Conservation (phyloP, 257 asterid genomes). For the Ocimum tenuiflorum region DNA sequence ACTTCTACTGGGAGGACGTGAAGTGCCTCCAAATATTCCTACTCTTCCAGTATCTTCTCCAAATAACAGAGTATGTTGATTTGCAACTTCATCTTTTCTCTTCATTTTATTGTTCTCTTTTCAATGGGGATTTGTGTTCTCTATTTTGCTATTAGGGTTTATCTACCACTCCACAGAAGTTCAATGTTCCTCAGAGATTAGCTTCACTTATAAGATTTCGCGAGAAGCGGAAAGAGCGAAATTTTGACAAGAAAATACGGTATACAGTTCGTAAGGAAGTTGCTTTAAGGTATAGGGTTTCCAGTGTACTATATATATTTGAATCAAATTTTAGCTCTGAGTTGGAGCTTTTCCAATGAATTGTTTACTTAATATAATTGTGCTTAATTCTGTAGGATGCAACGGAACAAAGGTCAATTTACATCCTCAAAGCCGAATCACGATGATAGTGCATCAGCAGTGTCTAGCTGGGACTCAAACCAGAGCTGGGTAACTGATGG, state of each 20-base stretch:
- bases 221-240: slow-evolving; percentile 70
- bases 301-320: background rate
- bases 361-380: background rate
- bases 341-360: background rate
- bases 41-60: slow-evolving; percentile 35
- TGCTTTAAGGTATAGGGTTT: slow-evolving; percentile 48
- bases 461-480: slow-evolving; percentile 56
- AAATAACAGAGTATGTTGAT: slow-evolving; percentile 40
- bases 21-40: slow-evolving; percentile 52
- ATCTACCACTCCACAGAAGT: slow-evolving; percentile 45
- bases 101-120: background rate
- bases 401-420: slow-evolving; percentile 72
- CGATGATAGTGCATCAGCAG: slow-evolving; percentile 60
- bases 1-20: slow-evolving; percentile 69
- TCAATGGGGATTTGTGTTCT: slow-evolving; percentile 2
- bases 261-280: slow-evolving; percentile 79
- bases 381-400: slow-evolving; percentile 44
- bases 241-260: slow-evolving; percentile 72
- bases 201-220: slow-evolving; percentile 68
- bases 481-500: slow-evolving; percentile 54
- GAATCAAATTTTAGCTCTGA: background rate
- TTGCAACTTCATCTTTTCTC: background rate
- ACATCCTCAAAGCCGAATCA: slow-evolving; percentile 51
- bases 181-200: slow-evolving; percentile 55
- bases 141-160: slow-evolving; percentile 30